Evolutionary conservation across 768 basidiomycete species (phyloP), one percentile per base, ranked within the genome.

Genomic region (Rhizopogon roseolus): DNA sequence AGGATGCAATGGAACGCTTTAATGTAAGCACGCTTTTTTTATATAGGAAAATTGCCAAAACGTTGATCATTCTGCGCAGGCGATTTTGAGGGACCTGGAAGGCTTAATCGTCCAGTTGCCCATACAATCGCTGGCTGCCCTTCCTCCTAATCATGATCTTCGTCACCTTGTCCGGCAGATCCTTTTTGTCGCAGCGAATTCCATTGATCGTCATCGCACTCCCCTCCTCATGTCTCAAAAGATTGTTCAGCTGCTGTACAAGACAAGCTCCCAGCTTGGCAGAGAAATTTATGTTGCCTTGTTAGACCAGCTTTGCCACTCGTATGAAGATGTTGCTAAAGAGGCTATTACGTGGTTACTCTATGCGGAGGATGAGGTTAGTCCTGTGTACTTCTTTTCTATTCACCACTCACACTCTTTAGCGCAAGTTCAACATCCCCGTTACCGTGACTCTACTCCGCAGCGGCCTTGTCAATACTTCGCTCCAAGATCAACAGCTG

Each of bases 331-430:
- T 59, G 96, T 98, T 42, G 91, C 89, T 16, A 94, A 94, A 69
- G 97, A 99, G 71, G 97, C 96, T 6, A 89, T 94, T 48, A 90
- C 90, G 2, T 99, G 97, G 97, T 75, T 99, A 45, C 73, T 98
- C 42, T 97, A 93, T 65, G 91, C 97, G 4, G 95, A 98, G 65
- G 97, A 99, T 65, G 91, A 95, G 75, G 93, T 94, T 53, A 53
- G 83, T 74, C 5, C 10, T 42, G 34, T 25, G 16, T 59, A 44
- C 17, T 11, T 17, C 27, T 13, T 7, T 34, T 39, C 5, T 19
- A 16, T 36, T 41, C 45, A 37, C 36, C 41, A 1, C 51, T 60
- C 38, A 60, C 43, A 41, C 51, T 57, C 32, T 54, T 45, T 61
- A 95, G 92, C 92, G 97, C 62, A 99, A 99, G 73, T 89, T 90